Evolutionary conservation across 176 grass and related monocot genomes (phyloP).

Genomic region (Triticum turgidum): DNA sequence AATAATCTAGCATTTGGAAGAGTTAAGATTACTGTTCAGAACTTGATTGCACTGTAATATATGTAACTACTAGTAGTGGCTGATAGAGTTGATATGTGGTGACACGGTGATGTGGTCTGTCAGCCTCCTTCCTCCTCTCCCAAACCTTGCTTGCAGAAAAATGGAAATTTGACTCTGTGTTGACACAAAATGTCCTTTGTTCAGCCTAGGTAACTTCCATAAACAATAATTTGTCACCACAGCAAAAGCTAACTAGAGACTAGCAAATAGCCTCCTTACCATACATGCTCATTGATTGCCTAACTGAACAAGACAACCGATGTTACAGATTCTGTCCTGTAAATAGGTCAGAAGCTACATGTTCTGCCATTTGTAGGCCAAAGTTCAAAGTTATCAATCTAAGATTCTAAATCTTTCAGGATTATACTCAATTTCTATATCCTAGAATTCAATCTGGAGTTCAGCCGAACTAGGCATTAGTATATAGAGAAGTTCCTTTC

Average conservation of each 20-base stretch:
- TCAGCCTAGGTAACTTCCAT: background rate
- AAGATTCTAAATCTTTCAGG: background rate
- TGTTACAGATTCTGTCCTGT: background rate
- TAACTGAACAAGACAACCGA: background rate
- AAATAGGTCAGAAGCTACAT: background rate
- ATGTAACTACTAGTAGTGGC: background rate
- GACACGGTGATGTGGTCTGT: slow-evolving; percentile 9
- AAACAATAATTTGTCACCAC: slow-evolving; percentile 5
- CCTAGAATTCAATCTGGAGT: background rate
- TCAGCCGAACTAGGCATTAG: background rate
- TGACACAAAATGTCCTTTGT: background rate
- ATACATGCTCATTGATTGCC: background rate
- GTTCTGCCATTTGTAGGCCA: background rate
- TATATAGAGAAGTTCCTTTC: background rate
- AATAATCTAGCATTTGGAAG: background rate
- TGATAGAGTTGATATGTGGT: background rate
- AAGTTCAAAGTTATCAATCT: background rate
- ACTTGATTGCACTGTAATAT: background rate
- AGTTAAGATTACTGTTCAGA: background rate
- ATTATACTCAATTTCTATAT: background rate
- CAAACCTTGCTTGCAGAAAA: background rate
- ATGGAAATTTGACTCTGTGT: background rate
- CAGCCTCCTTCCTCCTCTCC: background rate
- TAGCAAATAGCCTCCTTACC: slow-evolving; percentile 10
- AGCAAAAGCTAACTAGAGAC: slow-evolving; percentile 2